Evolutionary conservation across 139 green algal species (phyloP), one percentile per base, ranked within the genome.

Genomic region (Volvox africanus): DNA sequence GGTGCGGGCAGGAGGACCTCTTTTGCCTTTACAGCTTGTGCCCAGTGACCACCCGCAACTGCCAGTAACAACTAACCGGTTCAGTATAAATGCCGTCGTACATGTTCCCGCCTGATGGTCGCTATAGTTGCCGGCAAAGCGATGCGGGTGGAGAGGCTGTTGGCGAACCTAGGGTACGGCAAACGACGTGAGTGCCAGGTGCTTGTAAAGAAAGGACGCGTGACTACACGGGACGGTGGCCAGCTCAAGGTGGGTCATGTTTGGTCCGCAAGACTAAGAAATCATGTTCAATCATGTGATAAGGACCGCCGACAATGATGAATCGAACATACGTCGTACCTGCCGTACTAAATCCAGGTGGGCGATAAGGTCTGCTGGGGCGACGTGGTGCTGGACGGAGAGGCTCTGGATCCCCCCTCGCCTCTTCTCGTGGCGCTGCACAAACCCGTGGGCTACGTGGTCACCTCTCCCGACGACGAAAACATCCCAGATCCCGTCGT

Each of bases 121-220:
- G 44, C 44, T 81, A n/a, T n/a, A 88, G 88, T 65, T 0, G 50
- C 82, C 5, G 92, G 91, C 30, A 94, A 93, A 80, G 73, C 93
- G 1, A n/a, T 94, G 22, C 88, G 94, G 1, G 89, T 96, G 61
- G 94, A 96, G 93, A 75, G 93, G 18, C 84, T 96, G 75, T 87
- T 96, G 26, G 92, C 94, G 1, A 95, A 95, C 44, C 87, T 96
- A 19, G 94, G 94, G 0, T 96, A 96, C 73, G 94, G 92, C 80
- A 95, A 94, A 81, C 89, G 94, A 24, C 37, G 90, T 24, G 94
- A 96, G 50, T 95, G 92, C 80, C 77, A 90, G 75, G 20, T 68
- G 68, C 35, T 93, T 24, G 90, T 94, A 6, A 89, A 92, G 77
- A 85, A 91, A 55, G 92, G 90, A 16, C 69, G 50, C 1, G 92